These are phyloP conservation scores for Tolypocladium paradoxum DNA, from an alignment of 2,329 filamentous ascomycete genomes.

Conservation along the genomic window DNA sequence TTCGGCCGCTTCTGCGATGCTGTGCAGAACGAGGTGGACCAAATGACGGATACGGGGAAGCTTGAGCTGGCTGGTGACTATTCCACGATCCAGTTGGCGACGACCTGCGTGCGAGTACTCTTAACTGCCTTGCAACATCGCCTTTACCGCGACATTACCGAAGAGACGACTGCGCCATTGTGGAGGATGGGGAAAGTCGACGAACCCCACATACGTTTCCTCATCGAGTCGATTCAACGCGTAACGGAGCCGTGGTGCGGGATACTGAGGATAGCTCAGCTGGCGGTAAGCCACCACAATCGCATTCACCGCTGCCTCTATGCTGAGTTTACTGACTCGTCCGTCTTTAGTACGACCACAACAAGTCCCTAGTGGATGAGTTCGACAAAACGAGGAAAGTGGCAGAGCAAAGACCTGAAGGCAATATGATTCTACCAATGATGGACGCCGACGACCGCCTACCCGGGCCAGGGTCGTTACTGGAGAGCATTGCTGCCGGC, in stretches of 20 bases:
- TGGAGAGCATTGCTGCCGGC: constrained; percentile 13
- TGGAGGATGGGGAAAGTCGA: constrained; percentile 20
- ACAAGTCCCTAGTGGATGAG: constrained; percentile 17
- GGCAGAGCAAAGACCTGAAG: constrained; percentile 10
- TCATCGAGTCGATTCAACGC: constrained; percentile 22
- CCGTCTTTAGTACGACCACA: constrained; percentile 15
- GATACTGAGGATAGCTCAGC: constrained; percentile 16
- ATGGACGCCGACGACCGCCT: constrained; percentile 8
- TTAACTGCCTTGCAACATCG: constrained; percentile 23
- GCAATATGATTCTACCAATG: constrained; percentile 4
- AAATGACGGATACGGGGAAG: constrained; percentile 12
- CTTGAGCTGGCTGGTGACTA: constrained; percentile 18
- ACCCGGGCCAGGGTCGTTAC: constrained; percentile 14
- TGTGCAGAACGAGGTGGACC: constrained; percentile 18
- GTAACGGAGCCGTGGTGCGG: constrained; percentile 22
- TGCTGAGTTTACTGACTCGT: background rate
- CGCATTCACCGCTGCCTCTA: background rate
- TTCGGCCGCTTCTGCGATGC: constrained; percentile 24
- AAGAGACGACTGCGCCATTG: constrained; percentile 25
- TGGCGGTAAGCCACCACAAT: constrained; percentile 11
- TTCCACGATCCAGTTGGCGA: constrained; percentile 19
- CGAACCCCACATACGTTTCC: constrained; percentile 18
- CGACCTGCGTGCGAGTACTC: constrained; percentile 20
- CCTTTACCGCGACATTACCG: constrained; percentile 22
- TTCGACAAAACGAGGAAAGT: constrained; percentile 19